phyloP scores from a whole-genome alignment of 1,284 basidiomycete genomes.

The Puccinia novopanici region DNA sequence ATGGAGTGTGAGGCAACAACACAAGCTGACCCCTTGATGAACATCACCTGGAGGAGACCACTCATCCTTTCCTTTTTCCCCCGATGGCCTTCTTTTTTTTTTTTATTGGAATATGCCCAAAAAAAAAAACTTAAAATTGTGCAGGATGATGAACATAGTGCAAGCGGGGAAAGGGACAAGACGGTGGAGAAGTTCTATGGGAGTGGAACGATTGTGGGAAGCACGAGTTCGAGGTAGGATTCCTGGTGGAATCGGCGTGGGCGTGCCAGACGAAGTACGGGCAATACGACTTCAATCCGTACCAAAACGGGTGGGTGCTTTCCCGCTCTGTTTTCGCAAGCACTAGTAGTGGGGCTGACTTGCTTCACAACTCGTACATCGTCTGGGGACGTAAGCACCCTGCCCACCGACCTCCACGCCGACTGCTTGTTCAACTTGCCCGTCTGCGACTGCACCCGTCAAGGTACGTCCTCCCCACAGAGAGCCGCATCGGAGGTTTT shows the following conservation, averaged over 20 bases:
- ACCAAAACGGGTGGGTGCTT: slow-evolving; percentile 23
- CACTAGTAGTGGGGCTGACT: background rate
- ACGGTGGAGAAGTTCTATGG: slow-evolving; percentile 38
- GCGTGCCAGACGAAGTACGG: slow-evolving; percentile 44
- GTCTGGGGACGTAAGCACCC: background rate
- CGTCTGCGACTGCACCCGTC: slow-evolving; percentile 43
- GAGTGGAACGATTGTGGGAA: slow-evolving; percentile 25
- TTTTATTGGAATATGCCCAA: background rate
- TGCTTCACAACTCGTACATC: background rate
- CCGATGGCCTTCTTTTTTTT: background rate
- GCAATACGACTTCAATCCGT: slow-evolving; percentile 46
- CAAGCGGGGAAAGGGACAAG: slow-evolving; percentile 25
- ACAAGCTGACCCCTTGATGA: background rate
- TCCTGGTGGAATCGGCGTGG: slow-evolving; percentile 41
- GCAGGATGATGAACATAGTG: slow-evolving; percentile 51
- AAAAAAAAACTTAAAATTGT: too few relatives aligned
- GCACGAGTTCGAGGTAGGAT: slow-evolving; percentile 29
- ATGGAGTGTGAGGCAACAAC: slow-evolving; percentile 34
- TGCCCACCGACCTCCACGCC: slow-evolving; percentile 38
- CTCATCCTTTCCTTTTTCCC: background rate
- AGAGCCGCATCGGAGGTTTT: background rate
- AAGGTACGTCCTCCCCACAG: slow-evolving; percentile 38
- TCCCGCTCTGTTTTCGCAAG: too few relatives aligned
- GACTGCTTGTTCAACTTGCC: slow-evolving; percentile 46
- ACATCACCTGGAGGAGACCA: too few relatives aligned